Conservation (phyloP, 1,139 yeast genomes). For the Yamadazyma atmosphaerica region DNA sequence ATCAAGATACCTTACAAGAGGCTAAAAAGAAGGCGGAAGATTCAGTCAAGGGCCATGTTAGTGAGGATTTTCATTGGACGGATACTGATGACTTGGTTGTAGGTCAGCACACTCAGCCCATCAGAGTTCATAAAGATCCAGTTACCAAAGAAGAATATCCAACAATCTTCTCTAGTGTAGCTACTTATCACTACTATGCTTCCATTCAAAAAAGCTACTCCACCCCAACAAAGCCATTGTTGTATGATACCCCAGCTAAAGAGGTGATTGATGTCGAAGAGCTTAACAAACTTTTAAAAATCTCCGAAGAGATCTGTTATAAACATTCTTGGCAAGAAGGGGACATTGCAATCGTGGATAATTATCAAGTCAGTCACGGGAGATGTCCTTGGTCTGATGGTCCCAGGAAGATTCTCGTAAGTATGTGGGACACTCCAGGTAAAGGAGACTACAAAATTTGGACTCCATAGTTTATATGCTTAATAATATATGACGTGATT, state of each 20-base stretch:
- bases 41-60: slow-evolving; percentile 20
- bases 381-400: slow-evolving; percentile 20
- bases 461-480: not conserved
- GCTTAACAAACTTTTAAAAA: slow-evolving; percentile 19
- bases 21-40: slow-evolving; percentile 23
- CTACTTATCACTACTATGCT: slow-evolving; percentile 11
- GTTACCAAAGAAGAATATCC: slow-evolving; percentile 12
- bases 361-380: slow-evolving; percentile 32
- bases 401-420: slow-evolving; percentile 18
- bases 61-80: slow-evolving; percentile 22
- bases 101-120: slow-evolving; percentile 23
- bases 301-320: slow-evolving; percentile 16
- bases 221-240: slow-evolving; percentile 4
- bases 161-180: slow-evolving; percentile 24
- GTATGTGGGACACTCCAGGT: slow-evolving; percentile 20
- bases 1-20: slow-evolving; percentile 19
- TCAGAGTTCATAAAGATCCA: slow-evolving; percentile 14
- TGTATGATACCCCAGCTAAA: slow-evolving; percentile 5
- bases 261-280: slow-evolving; percentile 6
- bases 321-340: slow-evolving; percentile 27
- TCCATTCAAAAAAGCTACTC: slow-evolving; percentile 1
- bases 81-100: slow-evolving; percentile 21
- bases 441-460: not conserved
- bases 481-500: not conserved
- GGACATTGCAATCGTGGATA: slow-evolving; percentile 30